Evolutionary conservation across 257 asterid genomes (phyloP), one percentile per base, ranked within the genome.

Genomic region (Craterostigma plantagineum): DNA sequence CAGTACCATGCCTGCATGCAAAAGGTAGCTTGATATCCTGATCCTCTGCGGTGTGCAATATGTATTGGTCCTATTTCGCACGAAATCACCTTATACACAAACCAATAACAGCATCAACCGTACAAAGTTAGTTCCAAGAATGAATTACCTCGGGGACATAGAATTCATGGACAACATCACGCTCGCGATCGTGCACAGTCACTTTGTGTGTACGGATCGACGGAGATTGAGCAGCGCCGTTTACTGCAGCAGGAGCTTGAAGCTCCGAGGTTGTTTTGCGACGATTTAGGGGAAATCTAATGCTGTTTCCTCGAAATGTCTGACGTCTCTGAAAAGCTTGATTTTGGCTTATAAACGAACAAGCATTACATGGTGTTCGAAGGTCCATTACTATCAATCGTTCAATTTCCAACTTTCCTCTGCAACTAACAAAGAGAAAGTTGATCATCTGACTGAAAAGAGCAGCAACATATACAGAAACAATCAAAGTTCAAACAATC

Each of bases 1-100:
- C 65, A 66, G 50, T 81, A 86, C 97, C 97, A 50, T 78, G 93
- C 71, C 97, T 78, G 80, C 97, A 86, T 52, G 96, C 91, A 54
- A 85, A 85, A 9, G 94, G 96, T 34, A 85, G 91, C 37, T 37
- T 62, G 57, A 85, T 85, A 55, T 75, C 52, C 77, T 81, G 96
- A 43, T 72, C 73, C 63, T 85, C 96, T 4, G 94, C 96, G 3
- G 94, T 76, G 65, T 77, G 96, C 71, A 84, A 56, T 70, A 84
- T 84, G 47, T 84, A 84, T 63, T 84, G 92, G 54, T 84, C 93
- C 96, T 84, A 75, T 33, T 51, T 4, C 14, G 45, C 50, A 14
- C 36, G 44, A n/a, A n/a, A n/a, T n/a, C n/a, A n/a, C n/a, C n/a
- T n/a, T n/a, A n/a, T n/a, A n/a, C n/a, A n/a, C n/a, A n/a, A n/a